phyloP scores from a whole-genome alignment of 768 basidiomycete species.

The Crepidotus variabilis region DNA sequence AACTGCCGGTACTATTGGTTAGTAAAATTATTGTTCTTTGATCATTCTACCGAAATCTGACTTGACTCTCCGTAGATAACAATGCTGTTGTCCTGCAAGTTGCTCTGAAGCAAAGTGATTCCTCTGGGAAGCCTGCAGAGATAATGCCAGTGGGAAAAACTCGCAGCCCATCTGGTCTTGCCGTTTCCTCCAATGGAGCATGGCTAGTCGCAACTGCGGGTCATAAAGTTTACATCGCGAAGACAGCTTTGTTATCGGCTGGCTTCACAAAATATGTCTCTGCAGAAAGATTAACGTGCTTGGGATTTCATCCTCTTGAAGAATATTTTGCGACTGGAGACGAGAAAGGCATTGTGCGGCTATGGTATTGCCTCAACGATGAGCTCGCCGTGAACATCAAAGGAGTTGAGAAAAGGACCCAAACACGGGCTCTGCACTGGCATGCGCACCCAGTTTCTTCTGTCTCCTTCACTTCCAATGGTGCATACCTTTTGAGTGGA shows the following conservation, averaged over 20 bases:
- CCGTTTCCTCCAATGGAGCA: conserved; percentile 70
- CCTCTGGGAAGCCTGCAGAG: conserved; percentile 46
- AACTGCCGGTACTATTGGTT: conserved; percentile 33
- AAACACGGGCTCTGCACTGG: conserved; percentile 91
- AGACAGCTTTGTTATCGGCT: conserved; percentile 48
- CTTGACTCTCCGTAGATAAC: conserved; percentile 34
- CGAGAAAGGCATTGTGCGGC: conserved; percentile 71
- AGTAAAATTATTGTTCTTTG: conserved; percentile 3
- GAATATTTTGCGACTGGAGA: conserved; percentile 98
- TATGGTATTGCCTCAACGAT: conserved; percentile 91
- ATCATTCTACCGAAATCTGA: conserved; percentile 1
- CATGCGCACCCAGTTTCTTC: conserved; percentile 93
- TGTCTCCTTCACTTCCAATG: conserved; percentile 83
- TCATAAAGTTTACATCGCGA: conserved; percentile 74
- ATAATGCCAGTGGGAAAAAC: conserved; percentile 64
- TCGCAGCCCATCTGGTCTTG: conserved; percentile 56
- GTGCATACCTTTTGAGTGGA: conserved; percentile 88
- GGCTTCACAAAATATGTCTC: conserved; percentile 85
- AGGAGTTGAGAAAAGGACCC: conserved; percentile 74
- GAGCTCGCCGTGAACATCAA: conserved; percentile 43
- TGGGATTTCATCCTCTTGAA: conserved; percentile 84
- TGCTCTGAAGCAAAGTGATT: conserved; percentile 47
- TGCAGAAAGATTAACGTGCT: conserved; percentile 74
- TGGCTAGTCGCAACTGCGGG: conserved; percentile 77
- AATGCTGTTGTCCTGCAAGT: conserved; percentile 61